These are phyloP conservation scores for Sporothrix pallida DNA, from an alignment of 2,329 filamentous ascomycete genomes.

Conservation along the genomic window DNA sequence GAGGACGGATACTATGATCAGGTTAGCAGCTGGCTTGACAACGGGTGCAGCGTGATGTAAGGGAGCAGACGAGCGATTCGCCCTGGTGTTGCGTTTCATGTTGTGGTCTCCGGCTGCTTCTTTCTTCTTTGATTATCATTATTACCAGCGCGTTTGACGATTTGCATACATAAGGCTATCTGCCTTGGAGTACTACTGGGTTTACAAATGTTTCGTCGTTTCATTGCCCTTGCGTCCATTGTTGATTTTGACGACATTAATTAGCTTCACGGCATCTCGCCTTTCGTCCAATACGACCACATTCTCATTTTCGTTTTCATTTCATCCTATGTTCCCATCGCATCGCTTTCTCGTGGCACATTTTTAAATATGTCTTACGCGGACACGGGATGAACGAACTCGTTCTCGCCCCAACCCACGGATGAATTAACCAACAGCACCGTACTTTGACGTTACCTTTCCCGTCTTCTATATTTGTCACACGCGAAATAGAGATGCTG, in stretches of 20 bases:
- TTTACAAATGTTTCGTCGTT: neutral
- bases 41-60: conserved; percentile 61
- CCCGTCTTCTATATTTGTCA: conserved; percentile 8
- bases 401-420: neutral
- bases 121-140: neutral
- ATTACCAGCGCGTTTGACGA: conserved; percentile 9
- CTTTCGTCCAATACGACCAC: neutral
- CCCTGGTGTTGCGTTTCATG: neutral
- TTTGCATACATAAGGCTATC: neutral
- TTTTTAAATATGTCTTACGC: no score
- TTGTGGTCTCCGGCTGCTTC: neutral
- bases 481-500: neutral
- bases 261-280: neutral
- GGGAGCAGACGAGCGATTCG: neutral
- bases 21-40: conserved; percentile 57
- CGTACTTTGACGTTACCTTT: neutral
- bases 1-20: conserved; percentile 76
- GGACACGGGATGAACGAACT: neutral
- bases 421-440: neutral
- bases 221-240: neutral
- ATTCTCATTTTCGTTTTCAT: neutral
- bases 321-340: neutral
- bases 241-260: neutral
- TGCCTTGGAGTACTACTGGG: neutral
- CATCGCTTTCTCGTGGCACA: no score